Percentiles rank a stretch among this genome's conserved stretches.
phyloP scores from a whole-genome alignment of 352 stramenopile species.

The Phytophthora hibernalis region DNA sequence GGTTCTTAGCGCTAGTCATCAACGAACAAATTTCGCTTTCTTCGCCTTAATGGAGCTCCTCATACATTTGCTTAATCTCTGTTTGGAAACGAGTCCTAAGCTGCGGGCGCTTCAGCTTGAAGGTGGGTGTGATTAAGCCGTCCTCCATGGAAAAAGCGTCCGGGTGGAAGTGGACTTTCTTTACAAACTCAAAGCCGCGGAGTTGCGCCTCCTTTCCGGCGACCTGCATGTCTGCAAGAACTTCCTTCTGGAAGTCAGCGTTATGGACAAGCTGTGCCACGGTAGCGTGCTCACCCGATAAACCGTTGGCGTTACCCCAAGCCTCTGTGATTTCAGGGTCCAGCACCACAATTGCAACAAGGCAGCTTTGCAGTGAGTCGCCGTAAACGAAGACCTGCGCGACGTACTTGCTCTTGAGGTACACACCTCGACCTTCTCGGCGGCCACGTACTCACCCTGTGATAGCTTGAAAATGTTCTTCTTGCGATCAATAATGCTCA shows the following conservation, averaged over 20 bases:
- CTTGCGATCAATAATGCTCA: conserved; percentile 93
- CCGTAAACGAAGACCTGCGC: conserved; percentile 96
- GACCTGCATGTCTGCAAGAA: conserved; percentile 78
- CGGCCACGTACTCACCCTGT: conserved; percentile 96
- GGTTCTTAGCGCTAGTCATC: background rate
- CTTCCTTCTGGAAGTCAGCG: conserved; percentile 57
- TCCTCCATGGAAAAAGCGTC: conserved; percentile 92
- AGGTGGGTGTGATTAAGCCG: conserved; percentile 94
- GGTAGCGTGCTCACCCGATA: conserved; percentile 43
- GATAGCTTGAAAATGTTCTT: conserved; percentile 97
- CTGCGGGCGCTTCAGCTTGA: conserved; percentile 94
- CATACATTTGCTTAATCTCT: conserved; percentile 66
- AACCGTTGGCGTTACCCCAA: conserved; percentile 48
- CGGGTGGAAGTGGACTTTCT: conserved; percentile 85
- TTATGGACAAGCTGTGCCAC: conserved; percentile 51
- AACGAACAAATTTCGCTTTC: conserved; percentile 1
- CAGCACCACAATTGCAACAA: conserved; percentile 95
- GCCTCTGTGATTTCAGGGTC: conserved; percentile 69
- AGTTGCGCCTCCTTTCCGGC: conserved; percentile 69
- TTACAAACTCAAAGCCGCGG: conserved; percentile 94
- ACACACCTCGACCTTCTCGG: conserved; percentile 97
- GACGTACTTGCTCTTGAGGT: conserved; percentile 93
- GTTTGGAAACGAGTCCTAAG: conserved; percentile 59
- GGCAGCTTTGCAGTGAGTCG: conserved; percentile 93
- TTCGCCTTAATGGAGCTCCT: conserved; percentile 36